Conservation (phyloP, 768 basidiomycete genomes). For the Brasilioporus rufonigricans region DNA sequence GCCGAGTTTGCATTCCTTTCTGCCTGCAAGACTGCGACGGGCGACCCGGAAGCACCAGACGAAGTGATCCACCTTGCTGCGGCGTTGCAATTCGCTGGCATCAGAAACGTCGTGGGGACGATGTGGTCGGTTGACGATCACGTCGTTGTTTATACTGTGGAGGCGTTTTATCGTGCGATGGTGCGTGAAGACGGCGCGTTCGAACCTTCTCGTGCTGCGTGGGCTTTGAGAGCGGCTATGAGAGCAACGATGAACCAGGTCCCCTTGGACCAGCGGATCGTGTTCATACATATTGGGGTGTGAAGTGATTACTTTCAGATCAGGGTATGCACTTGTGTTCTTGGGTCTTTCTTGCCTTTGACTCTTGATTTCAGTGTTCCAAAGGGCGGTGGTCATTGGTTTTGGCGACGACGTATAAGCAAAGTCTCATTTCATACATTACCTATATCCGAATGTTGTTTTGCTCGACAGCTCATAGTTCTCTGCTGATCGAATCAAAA, state of each 20-base stretch:
- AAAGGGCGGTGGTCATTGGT: neutral
- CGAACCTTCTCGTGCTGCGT: slow-evolving; percentile 16
- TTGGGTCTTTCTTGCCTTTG: neutral
- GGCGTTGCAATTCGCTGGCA: slow-evolving; percentile 29
- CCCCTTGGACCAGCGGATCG: slow-evolving; percentile 21
- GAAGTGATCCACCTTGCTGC: slow-evolving; percentile 33
- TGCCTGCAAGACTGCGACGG: slow-evolving; percentile 30
- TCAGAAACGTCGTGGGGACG: slow-evolving; percentile 29
- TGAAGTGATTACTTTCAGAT: neutral
- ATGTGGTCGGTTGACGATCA: slow-evolving; percentile 30
- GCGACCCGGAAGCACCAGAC: slow-evolving; percentile 22
- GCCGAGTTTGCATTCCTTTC: slow-evolving; percentile 32
- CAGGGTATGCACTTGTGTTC: neutral
- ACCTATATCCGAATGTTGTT: neutral
- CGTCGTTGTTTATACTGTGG: slow-evolving; percentile 11
- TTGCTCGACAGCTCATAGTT: neutral
- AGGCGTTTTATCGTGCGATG: slow-evolving; percentile 21
- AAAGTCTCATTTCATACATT: too few relatives aligned
- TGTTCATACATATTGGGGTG: slow-evolving; percentile 23
- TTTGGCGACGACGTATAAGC: neutral
- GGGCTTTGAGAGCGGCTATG: slow-evolving; percentile 14
- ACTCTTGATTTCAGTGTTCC: neutral
- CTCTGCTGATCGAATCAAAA: too few relatives aligned
- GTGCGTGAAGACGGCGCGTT: slow-evolving; percentile 11
- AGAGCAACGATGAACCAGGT: slow-evolving; percentile 7